Conservation (phyloP, 352 stramenopile species). For the Globisporangium megalacanthum region DNA sequence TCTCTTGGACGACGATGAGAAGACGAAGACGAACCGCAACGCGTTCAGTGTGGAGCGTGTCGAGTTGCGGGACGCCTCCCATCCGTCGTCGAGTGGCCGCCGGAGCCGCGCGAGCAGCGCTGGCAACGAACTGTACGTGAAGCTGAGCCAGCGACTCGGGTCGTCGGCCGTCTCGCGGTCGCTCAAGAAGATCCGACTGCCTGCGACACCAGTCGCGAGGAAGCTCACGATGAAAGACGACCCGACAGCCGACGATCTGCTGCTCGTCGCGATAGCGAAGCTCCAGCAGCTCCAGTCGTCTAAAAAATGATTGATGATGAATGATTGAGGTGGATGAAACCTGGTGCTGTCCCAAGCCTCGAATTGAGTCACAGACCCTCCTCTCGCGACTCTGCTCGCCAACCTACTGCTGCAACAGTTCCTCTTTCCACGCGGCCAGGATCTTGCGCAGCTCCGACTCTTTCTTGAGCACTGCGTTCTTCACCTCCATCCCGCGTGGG, state of each 20-base stretch:
- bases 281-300: conserved; percentile 43
- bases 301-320: no score
- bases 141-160: conserved; percentile 19
- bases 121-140: conserved; percentile 18
- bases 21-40: no score
- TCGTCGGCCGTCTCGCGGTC: conserved; percentile 30
- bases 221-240: conserved; percentile 55
- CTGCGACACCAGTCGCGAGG: conserved; percentile 33
- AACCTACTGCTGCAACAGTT: conserved; percentile 72
- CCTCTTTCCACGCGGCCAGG: conserved; percentile 65
- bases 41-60: conserved; percentile 14
- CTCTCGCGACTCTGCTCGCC: neutral
- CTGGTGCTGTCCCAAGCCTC: no score
- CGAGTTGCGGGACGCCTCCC: neutral
- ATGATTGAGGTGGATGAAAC: no score
- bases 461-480: conserved; percentile 49
- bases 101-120: conserved; percentile 6
- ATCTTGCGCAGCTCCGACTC: conserved; percentile 63
- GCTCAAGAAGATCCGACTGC: conserved; percentile 39
- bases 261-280: conserved; percentile 41
- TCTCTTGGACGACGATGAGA: conserved; percentile 14
- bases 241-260: conserved; percentile 55
- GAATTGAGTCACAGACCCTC: no score
- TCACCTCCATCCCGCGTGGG: conserved; percentile 46
- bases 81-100: neutral